Conservation (phyloP, 2,329 filamentous ascomycete species). For the Arachnomyces sp. region DNA sequence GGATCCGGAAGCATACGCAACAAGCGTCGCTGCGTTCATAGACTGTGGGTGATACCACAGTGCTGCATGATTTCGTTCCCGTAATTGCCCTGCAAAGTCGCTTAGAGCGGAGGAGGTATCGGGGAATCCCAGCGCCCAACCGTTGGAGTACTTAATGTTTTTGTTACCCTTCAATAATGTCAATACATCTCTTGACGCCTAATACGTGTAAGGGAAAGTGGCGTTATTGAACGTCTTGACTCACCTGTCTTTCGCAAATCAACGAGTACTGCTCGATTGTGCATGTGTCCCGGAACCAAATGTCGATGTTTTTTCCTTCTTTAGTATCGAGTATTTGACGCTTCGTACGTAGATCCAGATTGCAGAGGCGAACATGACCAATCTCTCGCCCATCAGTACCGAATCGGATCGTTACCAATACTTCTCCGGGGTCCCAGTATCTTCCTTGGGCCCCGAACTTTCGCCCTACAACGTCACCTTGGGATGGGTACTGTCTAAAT, state of each 20-base stretch:
- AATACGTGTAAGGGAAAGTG: not conserved
- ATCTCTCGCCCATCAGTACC: conserved; percentile 21
- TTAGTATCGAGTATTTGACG: conserved; percentile 16
- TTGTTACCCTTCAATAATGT: conserved; percentile 5
- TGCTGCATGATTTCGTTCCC: conserved; percentile 19
- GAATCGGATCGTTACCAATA: conserved; percentile 23
- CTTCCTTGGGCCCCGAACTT: not conserved
- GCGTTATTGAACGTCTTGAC: too few species aligned
- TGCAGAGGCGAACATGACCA: conserved; percentile 25
- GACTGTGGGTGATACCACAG: conserved; percentile 18
- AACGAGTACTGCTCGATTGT: conserved; percentile 20
- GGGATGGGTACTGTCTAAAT: too few species aligned
- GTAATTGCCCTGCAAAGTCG: conserved; percentile 21
- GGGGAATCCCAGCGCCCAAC: conserved; percentile 28
- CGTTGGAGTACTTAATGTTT: conserved; percentile 18
- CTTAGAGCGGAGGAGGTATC: conserved; percentile 23
- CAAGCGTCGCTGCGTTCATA: conserved; percentile 12
- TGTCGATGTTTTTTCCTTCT: conserved; percentile 10
- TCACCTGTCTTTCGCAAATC: conserved; percentile 21
- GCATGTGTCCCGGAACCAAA: conserved; percentile 29
- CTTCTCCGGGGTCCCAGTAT: conserved; percentile 20
- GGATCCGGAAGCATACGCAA: conserved; percentile 24
- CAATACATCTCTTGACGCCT: too few species aligned
- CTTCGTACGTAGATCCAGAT: conserved; percentile 11
- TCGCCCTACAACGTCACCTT: too few species aligned